These are phyloP conservation scores for Petrea volubilis DNA, from an alignment of 257 asterid genomes.

Conservation along the genomic window DNA sequence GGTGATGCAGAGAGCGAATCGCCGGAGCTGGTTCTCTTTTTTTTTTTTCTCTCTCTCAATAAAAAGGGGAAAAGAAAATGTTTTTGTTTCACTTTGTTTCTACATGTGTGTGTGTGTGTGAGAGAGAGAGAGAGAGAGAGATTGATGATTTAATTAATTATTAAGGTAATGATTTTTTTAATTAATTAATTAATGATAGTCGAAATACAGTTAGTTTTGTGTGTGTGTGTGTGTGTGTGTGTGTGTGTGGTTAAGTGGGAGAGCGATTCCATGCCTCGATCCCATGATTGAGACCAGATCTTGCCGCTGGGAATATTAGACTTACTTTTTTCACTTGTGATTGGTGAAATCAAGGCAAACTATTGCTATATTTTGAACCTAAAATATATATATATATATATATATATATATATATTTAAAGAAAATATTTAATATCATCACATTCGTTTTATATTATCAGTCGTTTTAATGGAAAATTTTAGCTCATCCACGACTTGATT, in stretches of 20 bases:
- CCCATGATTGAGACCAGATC: neutral
- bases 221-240: too few relatives aligned
- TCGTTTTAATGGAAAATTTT: too few relatives aligned
- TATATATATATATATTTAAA: too few relatives aligned
- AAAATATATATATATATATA: too few relatives aligned
- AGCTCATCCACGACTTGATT: too few relatives aligned
- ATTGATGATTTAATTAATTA: too few relatives aligned
- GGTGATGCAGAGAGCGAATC: slow-evolving; percentile 35
- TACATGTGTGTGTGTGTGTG: neutral
- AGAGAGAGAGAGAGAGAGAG: too few relatives aligned
- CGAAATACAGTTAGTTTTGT: neutral
- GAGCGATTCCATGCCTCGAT: neutral
- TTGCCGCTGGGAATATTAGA: neutral
- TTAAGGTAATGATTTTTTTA: neutral
- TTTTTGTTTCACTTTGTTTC: neutral
- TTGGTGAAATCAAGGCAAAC: neutral
- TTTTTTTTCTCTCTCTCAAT: neutral
- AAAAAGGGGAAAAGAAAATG: too few relatives aligned
- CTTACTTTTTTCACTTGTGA: too few relatives aligned
- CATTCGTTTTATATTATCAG: too few relatives aligned
- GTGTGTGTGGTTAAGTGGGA: neutral
- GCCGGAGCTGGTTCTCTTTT: neutral
- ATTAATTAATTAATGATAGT: neutral
- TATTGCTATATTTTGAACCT: too few relatives aligned
- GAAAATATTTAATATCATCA: too few relatives aligned